phyloP scores from a whole-genome alignment of 306 rosid genomes.

The Cicer bijugum region DNA sequence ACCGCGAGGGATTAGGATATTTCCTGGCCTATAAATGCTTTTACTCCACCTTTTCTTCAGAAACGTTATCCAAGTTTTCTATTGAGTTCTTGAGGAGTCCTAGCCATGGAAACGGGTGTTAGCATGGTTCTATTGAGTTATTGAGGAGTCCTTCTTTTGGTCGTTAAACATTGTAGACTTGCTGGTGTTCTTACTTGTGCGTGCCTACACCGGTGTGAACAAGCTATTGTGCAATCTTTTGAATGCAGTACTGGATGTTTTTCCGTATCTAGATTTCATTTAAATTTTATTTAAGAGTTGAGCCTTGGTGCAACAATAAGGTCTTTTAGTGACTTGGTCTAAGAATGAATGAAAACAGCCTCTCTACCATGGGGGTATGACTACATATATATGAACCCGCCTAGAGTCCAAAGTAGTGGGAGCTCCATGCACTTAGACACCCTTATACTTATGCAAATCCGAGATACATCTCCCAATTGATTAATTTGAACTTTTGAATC shows the following conservation, averaged over 20 bases:
- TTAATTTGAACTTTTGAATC: not conserved
- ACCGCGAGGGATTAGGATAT: not conserved
- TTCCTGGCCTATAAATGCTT: not conserved
- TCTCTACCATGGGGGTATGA: not conserved
- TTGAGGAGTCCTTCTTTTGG: not conserved
- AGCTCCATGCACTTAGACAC: conserved; percentile 13
- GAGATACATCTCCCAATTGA: not conserved
- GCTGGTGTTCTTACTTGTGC: not conserved
- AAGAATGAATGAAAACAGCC: not conserved
- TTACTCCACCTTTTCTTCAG: not conserved
- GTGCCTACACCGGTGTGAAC: conserved; percentile 16
- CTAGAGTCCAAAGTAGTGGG: not conserved
- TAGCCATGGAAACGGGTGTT: conserved; percentile 11
- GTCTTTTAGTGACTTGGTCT: conserved; percentile 2
- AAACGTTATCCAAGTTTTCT: conserved; percentile 8
- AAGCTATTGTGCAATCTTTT: not conserved
- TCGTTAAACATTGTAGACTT: not conserved
- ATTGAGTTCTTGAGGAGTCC: conserved; percentile 14
- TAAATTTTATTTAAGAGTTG: conserved; percentile 18
- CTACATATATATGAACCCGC: conserved; percentile 21
- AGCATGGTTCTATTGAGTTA: conserved; percentile 17
- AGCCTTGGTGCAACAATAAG: conserved; percentile 7
- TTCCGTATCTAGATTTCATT: not conserved
- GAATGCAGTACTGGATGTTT: conserved; percentile 3
- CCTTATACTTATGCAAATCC: conserved; percentile 24